phyloP scores from a whole-genome alignment of 2,329 filamentous ascomycete genomes.

The Lachnellula occidentalis region DNA sequence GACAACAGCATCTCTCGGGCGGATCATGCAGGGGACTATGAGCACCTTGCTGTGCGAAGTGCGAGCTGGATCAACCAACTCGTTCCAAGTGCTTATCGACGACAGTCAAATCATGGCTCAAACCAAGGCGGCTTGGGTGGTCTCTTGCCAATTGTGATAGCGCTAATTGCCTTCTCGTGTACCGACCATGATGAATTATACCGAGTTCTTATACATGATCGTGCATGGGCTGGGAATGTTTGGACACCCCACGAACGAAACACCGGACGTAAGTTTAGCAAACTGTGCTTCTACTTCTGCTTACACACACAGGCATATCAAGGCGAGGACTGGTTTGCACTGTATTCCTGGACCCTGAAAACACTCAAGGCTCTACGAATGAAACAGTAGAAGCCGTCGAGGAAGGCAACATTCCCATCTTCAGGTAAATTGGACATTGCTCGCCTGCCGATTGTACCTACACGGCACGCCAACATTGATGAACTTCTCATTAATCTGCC shows the following conservation, averaged over 20 bases:
- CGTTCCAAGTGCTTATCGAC: conserved; percentile 6
- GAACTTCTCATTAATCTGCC: too few species aligned
- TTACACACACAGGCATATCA: neutral
- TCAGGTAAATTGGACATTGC: neutral
- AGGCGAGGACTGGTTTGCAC: neutral
- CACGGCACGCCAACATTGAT: too few species aligned
- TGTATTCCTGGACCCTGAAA: conserved; percentile 4
- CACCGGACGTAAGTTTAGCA: conserved; percentile 1
- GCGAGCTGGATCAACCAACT: conserved; percentile 11
- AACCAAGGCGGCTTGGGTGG: conserved; percentile 6
- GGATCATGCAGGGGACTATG: conserved; percentile 1
- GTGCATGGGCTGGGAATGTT: conserved; percentile 1
- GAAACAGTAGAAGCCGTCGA: neutral
- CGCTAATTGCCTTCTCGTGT: conserved; percentile 15
- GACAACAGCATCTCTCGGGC: conserved; percentile 7
- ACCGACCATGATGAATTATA: neutral
- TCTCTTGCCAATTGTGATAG: conserved; percentile 6
- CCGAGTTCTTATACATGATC: conserved; percentile 1
- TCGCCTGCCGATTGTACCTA: neutral
- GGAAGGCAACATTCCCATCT: neutral
- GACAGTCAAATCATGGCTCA: neutral
- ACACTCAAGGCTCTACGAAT: neutral
- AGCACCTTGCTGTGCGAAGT: conserved; percentile 3
- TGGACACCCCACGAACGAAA: conserved; percentile 4
- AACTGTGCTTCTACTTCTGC: neutral